Conservation (phyloP, 805 yeast genomes). For the Kazachstania bromeliacearum region DNA sequence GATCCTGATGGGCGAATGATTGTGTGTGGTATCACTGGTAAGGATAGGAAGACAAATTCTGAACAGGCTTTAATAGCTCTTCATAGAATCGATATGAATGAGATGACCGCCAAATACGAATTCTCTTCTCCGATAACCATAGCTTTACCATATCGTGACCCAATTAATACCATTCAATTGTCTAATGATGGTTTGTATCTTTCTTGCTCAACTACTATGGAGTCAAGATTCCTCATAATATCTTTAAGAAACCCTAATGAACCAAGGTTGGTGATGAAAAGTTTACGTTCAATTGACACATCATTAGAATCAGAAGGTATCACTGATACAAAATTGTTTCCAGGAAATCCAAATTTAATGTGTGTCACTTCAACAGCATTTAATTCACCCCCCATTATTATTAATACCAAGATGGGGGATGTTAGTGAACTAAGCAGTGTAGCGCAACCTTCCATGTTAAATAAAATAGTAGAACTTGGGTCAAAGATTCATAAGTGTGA, state of each 20-base stretch:
- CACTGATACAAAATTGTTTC: slow-evolving; percentile 68
- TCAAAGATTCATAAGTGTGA: slow-evolving; percentile 63
- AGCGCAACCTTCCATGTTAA: slow-evolving; percentile 50
- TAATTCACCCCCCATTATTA: slow-evolving; percentile 55
- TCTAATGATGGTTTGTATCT: slow-evolving; percentile 62
- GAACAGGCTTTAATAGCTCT: slow-evolving; percentile 71
- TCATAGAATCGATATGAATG: slow-evolving; percentile 32
- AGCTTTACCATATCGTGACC: slow-evolving; percentile 80
- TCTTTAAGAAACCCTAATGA: slow-evolving; percentile 52
- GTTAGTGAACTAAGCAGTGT: slow-evolving; percentile 33
- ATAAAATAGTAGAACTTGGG: slow-evolving; percentile 73
- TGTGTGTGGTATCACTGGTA: slow-evolving; percentile 77
- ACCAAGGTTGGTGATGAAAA: slow-evolving; percentile 61
- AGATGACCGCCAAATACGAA: slow-evolving; percentile 12
- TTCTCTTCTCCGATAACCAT: slow-evolving; percentile 55
- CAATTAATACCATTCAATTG: slow-evolving; percentile 64
- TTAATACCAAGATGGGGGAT: slow-evolving; percentile 52
- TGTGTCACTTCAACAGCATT: slow-evolving; percentile 52
- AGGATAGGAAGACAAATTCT: slow-evolving; percentile 54
- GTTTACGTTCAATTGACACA: slow-evolving; percentile 51
- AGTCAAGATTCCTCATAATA: slow-evolving; percentile 70
- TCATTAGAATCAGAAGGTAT: slow-evolving; percentile 81
- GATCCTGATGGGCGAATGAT: slow-evolving; percentile 54
- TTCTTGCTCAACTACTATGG: slow-evolving; percentile 59
- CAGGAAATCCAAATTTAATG: slow-evolving; percentile 48